Base-by-base conservation (phyloP, 352 stramenopile genomes). In the Phytophthora nicotianae region DNA sequence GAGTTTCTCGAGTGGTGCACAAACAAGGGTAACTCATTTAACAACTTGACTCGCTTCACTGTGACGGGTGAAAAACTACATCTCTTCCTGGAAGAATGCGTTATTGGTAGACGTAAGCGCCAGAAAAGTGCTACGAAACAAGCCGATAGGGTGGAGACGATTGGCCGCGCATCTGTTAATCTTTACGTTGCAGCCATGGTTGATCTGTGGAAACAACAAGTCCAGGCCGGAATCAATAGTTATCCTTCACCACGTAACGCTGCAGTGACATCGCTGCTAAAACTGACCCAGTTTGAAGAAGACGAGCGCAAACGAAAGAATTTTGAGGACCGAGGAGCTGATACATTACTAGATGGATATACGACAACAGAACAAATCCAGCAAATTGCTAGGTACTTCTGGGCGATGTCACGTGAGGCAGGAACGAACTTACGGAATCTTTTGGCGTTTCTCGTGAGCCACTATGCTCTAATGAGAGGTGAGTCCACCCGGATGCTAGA, bases 81-180 rank as follows among this genome's bases (percentile, higher is more conserved):
- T 38, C 19, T 56, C 13, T 63, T 63, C 46, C 24, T 63, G 0
- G 45, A 56, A 21, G 55, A 51, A 7, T 50, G 46, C 6, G 35
- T 50, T 5, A 63, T 63, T 35, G 55, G 32, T 5, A 38, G 32
- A 38, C 29, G 5, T 35, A 35, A 23, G 16, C 11, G 45, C 4
- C 23, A 35, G 11, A 37, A 50, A 6, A 37, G 14, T 8, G 10
- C 1, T 4, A 10, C 7, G 11, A 55, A 50, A 23, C 32, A 27
- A 10, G 10, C 2, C 16, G 16, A 0, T 4, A 61, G 55, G 50
- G 4, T 3, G 5, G 35, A 50, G 10, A 56, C n/a, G 7, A 16
- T 62, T 11, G 46, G 45, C 1, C 21, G 37, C 5, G 19, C 46
- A 2, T 45, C 56, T 1, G 46, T 64, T 0, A 55, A 62, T 6